Evolutionary conservation across 2,329 filamentous ascomycete species (phyloP).

Genomic region (Fusarium sp.): DNA sequence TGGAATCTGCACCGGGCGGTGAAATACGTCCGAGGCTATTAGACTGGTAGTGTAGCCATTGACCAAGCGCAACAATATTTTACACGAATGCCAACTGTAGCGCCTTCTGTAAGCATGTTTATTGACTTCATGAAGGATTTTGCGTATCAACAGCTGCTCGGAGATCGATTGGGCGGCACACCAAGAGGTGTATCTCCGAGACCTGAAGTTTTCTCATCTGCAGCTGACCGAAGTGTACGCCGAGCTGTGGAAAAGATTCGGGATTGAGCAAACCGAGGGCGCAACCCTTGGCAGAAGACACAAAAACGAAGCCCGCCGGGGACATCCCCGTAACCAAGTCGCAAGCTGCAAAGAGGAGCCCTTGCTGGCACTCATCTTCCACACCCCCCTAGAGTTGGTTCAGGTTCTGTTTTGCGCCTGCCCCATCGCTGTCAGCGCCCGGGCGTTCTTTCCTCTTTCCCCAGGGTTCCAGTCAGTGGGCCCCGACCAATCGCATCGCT

Average conservation of each 20-base stretch:
- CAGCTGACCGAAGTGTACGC: background rate
- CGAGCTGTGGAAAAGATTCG: background rate
- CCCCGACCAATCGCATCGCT: conserved; percentile 35
- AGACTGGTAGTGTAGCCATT: background rate
- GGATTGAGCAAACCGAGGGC: background rate
- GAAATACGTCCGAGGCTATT: background rate
- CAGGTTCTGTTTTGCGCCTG: background rate
- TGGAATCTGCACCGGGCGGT: background rate
- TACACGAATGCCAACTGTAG: background rate
- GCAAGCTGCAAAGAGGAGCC: background rate
- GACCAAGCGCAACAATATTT: background rate
- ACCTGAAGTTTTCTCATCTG: background rate
- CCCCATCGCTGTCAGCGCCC: background rate
- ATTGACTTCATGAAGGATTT: background rate
- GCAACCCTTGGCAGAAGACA: background rate
- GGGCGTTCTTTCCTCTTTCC: conserved; percentile 16
- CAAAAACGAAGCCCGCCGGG: background rate
- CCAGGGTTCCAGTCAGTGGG: conserved; percentile 8
- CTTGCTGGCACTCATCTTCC: background rate
- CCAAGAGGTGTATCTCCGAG: background rate
- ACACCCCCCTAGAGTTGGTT: background rate
- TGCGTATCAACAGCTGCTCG: background rate
- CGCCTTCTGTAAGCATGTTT: background rate
- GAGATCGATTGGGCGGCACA: background rate
- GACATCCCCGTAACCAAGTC: background rate